These are phyloP conservation scores for Lentinula aciculospora DNA, from an alignment of 768 basidiomycete species.

Conservation along the genomic window DNA sequence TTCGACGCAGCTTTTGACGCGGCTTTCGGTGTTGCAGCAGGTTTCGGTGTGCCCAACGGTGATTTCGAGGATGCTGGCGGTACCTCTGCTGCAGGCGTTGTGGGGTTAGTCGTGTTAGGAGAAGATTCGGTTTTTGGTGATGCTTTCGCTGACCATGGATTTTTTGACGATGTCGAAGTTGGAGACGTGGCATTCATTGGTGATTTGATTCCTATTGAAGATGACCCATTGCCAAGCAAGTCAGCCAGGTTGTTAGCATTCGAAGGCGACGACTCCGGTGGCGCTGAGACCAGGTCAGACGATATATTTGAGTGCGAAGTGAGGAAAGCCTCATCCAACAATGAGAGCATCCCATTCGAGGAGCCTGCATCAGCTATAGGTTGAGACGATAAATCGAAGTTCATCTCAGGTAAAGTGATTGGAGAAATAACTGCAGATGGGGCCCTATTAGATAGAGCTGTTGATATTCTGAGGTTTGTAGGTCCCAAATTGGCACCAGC, in stretches of 20 bases:
- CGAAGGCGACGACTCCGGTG: not conserved
- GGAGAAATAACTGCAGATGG: slow-evolving; percentile 5
- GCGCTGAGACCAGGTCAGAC: not conserved
- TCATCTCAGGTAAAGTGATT: slow-evolving; percentile 1
- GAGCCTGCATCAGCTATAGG: not conserved
- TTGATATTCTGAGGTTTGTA: not conserved
- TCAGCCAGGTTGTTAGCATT: not conserved
- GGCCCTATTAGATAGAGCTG: slow-evolving; percentile 1
- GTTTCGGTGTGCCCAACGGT: slow-evolving; percentile 4
- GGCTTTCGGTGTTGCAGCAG: slow-evolving; percentile 4
- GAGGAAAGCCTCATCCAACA: not conserved
- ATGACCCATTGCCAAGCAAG: not conserved
- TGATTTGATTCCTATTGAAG: not conserved
- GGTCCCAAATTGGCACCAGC: slow-evolving; percentile 1
- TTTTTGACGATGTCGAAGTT: not conserved
- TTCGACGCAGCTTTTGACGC: not conserved
- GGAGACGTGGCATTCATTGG: not conserved
- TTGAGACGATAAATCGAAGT: not conserved
- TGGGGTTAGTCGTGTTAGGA: not conserved
- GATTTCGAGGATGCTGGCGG: not conserved
- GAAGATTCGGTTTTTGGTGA: not conserved
- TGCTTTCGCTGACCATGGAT: not conserved
- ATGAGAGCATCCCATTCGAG: not conserved
- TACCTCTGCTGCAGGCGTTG: not conserved
- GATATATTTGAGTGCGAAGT: not conserved